A percentile compares a stretch with the other conserved stretches of the same genome.
Evolutionary conservation across 192 early-diverging fungal genomes (phyloP).

Genomic region (Mortierella antarctica): DNA sequence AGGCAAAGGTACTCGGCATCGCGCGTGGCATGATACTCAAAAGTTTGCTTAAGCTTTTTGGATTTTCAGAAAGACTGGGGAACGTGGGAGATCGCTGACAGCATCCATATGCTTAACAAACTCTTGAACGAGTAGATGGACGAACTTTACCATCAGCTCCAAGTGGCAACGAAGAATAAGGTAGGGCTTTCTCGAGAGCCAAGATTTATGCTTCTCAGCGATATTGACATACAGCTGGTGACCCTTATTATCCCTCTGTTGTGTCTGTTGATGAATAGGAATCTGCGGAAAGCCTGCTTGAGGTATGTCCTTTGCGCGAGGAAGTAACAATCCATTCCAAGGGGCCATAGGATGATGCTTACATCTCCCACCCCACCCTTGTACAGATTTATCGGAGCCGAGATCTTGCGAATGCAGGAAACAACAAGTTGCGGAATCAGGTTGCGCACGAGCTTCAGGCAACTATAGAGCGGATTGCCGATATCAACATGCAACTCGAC

Average conservation of each 20-base stretch:
- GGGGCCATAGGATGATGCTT: background rate
- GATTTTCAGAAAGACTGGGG: too few species aligned
- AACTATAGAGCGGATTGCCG: slow-evolving; percentile 30
- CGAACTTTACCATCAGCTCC: slow-evolving; percentile 42
- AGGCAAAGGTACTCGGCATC: slow-evolving; percentile 29
- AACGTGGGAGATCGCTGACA: background rate
- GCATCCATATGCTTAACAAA: background rate
- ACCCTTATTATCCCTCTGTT: background rate
- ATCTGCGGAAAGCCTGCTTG: slow-evolving; percentile 35
- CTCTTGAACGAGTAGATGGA: slow-evolving; percentile 29
- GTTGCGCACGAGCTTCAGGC: slow-evolving; percentile 37
- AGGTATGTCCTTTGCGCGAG: slow-evolving; percentile 6
- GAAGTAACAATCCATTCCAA: background rate
- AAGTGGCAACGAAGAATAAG: slow-evolving; percentile 40
- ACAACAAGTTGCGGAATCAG: slow-evolving; percentile 46
- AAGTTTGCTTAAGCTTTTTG: background rate
- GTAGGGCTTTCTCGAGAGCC: background rate
- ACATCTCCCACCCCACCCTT: background rate
- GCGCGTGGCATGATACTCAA: too few species aligned
- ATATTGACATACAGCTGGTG: background rate
- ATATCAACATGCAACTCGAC: slow-evolving; percentile 38
- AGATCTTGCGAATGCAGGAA: slow-evolving; percentile 36
- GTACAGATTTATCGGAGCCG: slow-evolving; percentile 34
- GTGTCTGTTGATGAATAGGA: slow-evolving; percentile 8
- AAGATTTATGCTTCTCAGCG: too few species aligned